phyloP scores from a whole-genome alignment of 148 eudicot species.

The Camellia granthamiana region DNA sequence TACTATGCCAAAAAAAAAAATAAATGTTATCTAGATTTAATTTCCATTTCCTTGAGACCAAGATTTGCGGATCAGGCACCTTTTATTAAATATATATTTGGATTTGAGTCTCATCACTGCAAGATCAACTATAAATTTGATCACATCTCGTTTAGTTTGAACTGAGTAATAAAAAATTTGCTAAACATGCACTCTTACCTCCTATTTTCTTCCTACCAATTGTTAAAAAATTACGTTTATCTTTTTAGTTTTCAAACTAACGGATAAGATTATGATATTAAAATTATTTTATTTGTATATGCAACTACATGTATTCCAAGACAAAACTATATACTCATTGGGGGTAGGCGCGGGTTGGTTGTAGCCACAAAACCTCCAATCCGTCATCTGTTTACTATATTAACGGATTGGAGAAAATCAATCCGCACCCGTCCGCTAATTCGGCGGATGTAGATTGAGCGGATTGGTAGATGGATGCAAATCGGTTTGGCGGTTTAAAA shows the following conservation, averaged over 20 bases:
- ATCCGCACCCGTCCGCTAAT: too few species aligned
- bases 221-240: neutral
- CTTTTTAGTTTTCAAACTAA: too few species aligned
- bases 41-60: neutral
- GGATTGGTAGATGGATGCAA: too few species aligned
- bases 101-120: neutral
- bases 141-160: neutral
- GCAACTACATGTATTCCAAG: neutral
- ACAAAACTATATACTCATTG: neutral
- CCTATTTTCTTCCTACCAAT: neutral
- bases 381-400: too few species aligned
- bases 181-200: neutral
- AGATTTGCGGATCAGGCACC: neutral
- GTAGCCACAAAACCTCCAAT: too few species aligned
- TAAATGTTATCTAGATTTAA: neutral
- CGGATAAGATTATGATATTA: too few species aligned
- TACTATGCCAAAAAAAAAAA: neutral
- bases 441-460: too few species aligned
- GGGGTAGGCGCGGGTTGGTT: too few species aligned
- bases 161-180: neutral
- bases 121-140: neutral
- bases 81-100: neutral
- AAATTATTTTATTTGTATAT: neutral
- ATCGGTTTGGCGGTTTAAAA: too few species aligned
- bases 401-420: too few species aligned